phyloP scores from a whole-genome alignment of 495 filamentous ascomycete species.

The Hyaloscypha finlandica region DNA sequence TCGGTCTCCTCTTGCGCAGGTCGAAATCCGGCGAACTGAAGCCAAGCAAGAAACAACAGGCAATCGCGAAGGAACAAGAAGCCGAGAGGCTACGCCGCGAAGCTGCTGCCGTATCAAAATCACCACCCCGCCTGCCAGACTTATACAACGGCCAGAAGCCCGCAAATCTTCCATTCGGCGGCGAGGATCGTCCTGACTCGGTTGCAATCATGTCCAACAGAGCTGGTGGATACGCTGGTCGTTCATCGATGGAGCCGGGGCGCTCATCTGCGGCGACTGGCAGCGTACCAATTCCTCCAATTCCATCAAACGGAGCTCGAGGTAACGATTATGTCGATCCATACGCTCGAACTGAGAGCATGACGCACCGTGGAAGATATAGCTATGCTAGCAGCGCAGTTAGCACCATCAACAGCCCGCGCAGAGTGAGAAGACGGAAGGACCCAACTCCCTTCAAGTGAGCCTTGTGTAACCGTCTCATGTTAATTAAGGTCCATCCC shows the following conservation, averaged over 20 bases:
- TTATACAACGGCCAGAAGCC: slow-evolving; percentile 55
- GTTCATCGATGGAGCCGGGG: slow-evolving; percentile 29
- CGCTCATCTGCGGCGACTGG: slow-evolving; percentile 21
- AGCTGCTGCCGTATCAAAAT: slow-evolving; percentile 59
- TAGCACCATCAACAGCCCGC: slow-evolving; percentile 91
- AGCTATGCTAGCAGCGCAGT: slow-evolving; percentile 93
- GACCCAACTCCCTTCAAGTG: slow-evolving; percentile 99
- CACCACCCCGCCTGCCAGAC: slow-evolving; percentile 79
- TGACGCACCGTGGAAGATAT: slow-evolving; percentile 95
- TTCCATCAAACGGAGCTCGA: slow-evolving; percentile 44
- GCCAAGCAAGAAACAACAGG: slow-evolving; percentile 66
- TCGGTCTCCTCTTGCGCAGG: slow-evolving; percentile 73
- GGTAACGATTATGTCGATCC: slow-evolving; percentile 64
- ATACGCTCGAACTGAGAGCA: slow-evolving; percentile 84
- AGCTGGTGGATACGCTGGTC: slow-evolving; percentile 34
- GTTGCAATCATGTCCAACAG: slow-evolving; percentile 61
- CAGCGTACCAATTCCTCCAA: slow-evolving; percentile 44
- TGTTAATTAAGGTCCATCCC: slow-evolving; percentile 1
- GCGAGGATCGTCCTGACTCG: slow-evolving; percentile 67
- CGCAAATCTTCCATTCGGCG: slow-evolving; percentile 55
- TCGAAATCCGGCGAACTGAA: slow-evolving; percentile 78
- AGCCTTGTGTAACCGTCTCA: slow-evolving; percentile 41
- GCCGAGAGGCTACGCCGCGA: slow-evolving; percentile 66
- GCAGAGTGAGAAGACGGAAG: slow-evolving; percentile 89
- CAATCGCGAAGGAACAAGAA: slow-evolving; percentile 61